These are phyloP conservation scores for Claviceps digitariae DNA, from an alignment of 2,329 filamentous ascomycete genomes.

Conservation along the genomic window DNA sequence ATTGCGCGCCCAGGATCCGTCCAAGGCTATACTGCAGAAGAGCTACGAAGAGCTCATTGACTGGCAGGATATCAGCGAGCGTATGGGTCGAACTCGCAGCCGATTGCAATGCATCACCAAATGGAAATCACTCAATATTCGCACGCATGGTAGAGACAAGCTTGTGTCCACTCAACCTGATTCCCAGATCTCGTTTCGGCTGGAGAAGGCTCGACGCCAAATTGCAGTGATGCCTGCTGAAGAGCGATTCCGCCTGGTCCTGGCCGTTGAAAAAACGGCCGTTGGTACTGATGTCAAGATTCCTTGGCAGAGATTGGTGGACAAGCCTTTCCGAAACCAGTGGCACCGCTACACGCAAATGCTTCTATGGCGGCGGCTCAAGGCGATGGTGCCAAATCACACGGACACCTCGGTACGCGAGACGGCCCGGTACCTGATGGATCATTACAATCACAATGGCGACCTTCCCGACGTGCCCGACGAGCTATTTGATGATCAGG, in stretches of 20 bases:
- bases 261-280: constrained; percentile 27
- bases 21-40: constrained; percentile 20
- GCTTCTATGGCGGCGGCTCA: constrained; percentile 26
- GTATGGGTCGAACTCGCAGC: constrained; percentile 47
- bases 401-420: constrained; percentile 20
- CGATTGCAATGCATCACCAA: constrained; percentile 56
- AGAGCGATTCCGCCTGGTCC: constrained; percentile 31
- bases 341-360: constrained; percentile 25
- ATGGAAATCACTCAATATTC: constrained; percentile 39
- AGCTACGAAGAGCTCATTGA: constrained; percentile 43
- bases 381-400: constrained; percentile 19
- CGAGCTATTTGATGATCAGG: constrained; percentile 16
- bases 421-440: constrained; percentile 21
- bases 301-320: constrained; percentile 32
- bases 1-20: constrained; percentile 19
- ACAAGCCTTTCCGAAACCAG: constrained; percentile 25
- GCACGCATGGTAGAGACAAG: constrained; percentile 20
- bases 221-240: constrained; percentile 27
- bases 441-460: constrained; percentile 20
- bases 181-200: constrained; percentile 25
- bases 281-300: constrained; percentile 32
- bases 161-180: constrained; percentile 19
- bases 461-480: constrained; percentile 20
- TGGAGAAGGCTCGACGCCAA: constrained; percentile 29
- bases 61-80: constrained; percentile 50